phyloP scores from a whole-genome alignment of 257 asterid genomes.

The Henckelia pumila region DNA sequence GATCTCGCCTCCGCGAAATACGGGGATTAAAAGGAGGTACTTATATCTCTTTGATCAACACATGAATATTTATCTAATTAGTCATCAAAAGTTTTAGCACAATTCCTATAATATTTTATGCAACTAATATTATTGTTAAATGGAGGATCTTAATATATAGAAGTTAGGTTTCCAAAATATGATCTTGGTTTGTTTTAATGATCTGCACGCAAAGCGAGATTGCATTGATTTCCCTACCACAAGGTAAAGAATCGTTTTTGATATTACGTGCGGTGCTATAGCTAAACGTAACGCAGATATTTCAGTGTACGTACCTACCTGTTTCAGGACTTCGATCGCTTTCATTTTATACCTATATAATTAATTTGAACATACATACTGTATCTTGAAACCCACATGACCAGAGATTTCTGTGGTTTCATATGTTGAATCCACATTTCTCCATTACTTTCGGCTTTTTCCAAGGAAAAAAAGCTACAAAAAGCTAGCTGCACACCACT shows the following conservation, averaged over 20 bases:
- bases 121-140: conserved; percentile 11
- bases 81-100: neutral
- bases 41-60: neutral
- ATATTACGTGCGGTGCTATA: no score
- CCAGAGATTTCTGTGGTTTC: conserved; percentile 24
- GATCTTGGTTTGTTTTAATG: neutral
- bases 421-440: conserved; percentile 32
- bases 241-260: no score
- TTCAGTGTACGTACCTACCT: neutral
- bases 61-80: conserved; percentile 7
- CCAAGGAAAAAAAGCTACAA: neutral
- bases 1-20: conserved; percentile 92
- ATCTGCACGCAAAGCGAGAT: no score
- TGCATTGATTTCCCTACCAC: no score
- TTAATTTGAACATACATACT: conserved; percentile 20
- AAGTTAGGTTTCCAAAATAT: conserved; percentile 18
- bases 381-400: conserved; percentile 26
- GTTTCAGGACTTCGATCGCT: conserved; percentile 1
- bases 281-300: no score
- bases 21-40: conserved; percentile 87
- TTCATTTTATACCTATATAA: conserved; percentile 22
- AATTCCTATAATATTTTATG: conserved; percentile 23
- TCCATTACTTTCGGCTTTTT: conserved; percentile 35
- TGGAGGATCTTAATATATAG: conserved; percentile 29
- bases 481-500: conserved; percentile 13